Percentiles rank a stretch among this genome's conserved stretches.
phyloP scores from a whole-genome alignment of 495 filamentous ascomycete species.

The Talaromyces thailandensis region DNA sequence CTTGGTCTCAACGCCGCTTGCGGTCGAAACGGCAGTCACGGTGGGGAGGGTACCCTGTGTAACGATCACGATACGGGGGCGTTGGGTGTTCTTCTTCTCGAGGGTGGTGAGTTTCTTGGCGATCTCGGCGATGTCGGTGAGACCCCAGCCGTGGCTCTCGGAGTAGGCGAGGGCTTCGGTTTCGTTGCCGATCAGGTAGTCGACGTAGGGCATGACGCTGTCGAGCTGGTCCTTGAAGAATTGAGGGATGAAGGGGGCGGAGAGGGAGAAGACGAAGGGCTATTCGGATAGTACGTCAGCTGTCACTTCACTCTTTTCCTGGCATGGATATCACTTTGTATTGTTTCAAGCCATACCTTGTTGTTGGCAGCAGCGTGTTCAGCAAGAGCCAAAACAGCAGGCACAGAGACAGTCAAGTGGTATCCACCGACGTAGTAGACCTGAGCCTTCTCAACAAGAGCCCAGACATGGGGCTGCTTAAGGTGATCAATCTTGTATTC shows the following conservation, averaged over 20 bases:
- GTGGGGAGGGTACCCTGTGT: constrained; percentile 92
- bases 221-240: constrained; percentile 97
- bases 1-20: constrained; percentile 49
- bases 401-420: constrained; percentile 81
- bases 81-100: constrained; percentile 80
- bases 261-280: constrained; percentile 80
- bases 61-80: constrained; percentile 75
- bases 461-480: constrained; percentile 84
- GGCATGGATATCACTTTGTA: no score
- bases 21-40: constrained; percentile 58
- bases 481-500: constrained; percentile 93
- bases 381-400: constrained; percentile 78
- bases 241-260: constrained; percentile 89
- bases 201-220: constrained; percentile 77
- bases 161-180: constrained; percentile 83
- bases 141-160: constrained; percentile 60
- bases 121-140: constrained; percentile 77
- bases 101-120: constrained; percentile 76
- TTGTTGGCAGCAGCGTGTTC: constrained; percentile 81
- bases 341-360: constrained; percentile 55
- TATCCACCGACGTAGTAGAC: constrained; percentile 91
- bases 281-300: constrained; percentile 13
- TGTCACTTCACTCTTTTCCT: no score
- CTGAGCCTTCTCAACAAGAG: constrained; percentile 76
- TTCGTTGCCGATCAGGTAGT: constrained; percentile 97